Evolutionary conservation across 1,284 basidiomycete genomes (phyloP), one percentile per base, ranked within the genome.

Genomic region (Cryptococcus sp.): DNA sequence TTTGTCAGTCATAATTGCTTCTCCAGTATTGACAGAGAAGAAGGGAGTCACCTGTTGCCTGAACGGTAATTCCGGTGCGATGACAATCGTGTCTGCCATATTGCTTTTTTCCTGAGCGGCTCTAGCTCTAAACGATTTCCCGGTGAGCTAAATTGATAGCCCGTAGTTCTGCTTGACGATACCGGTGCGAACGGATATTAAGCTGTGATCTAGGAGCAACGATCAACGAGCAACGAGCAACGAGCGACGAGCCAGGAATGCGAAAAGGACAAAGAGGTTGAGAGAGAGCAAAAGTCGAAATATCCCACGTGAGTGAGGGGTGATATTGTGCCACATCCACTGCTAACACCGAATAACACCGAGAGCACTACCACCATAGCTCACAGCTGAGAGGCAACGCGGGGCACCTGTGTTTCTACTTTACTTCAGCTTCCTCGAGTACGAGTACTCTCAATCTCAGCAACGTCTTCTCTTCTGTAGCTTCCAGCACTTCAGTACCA

Each of bases 61-160:
- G 71, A 91, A 93, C 0, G 91, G 90, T 58, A 91, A 89, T 78
- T 93, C 91, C 23, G 89, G 86, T 71, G 91, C 91, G 68, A 93
- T 86, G 57, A 90, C 87, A 57, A 93, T 83, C 51, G 88, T 88
- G 81, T 93, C 91, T 69, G 86, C 76, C 78, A 79, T 79, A 46
- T 77, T 62, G 25, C 47, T 47, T 17, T 7, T 35, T 49, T 16
- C 27, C 5, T 52, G 11, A 11, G 20, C 13, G 2, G 23, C 17
- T 22, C 22, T 35, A 50, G 27, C 19, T 22, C 13, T 43, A 4
- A n/a, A 40, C 5, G n/a, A 5, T 22, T 45, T 43, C 13, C 43
- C 30, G 39, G 19, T 47, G 20, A 17, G 30, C 16, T 48, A 25
- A 19, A 23, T 51, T 16, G 8, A 53, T 47, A 46, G 45, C 19